These are phyloP conservation scores for Trametes meyenii DNA, from an alignment of 768 basidiomycete genomes.

Conservation along the genomic window DNA sequence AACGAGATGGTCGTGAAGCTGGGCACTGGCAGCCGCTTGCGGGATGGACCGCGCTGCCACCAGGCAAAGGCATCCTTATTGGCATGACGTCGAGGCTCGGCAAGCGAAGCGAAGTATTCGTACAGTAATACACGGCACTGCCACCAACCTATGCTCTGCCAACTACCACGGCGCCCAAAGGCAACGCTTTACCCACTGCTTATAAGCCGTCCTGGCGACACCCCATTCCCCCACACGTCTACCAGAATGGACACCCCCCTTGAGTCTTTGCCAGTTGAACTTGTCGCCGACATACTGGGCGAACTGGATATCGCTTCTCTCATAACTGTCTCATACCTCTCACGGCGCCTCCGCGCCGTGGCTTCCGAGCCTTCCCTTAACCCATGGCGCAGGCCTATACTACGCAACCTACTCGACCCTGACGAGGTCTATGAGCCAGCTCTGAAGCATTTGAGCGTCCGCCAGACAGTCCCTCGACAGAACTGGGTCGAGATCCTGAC, in stretches of 20 bases:
- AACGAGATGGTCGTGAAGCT: too few species aligned
- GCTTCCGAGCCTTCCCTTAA: conserved; percentile 68
- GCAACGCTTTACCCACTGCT: background rate
- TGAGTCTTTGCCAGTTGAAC: conserved; percentile 72
- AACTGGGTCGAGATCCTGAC: conserved; percentile 81
- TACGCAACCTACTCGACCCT: conserved; percentile 50
- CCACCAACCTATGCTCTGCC: conserved; percentile 13
- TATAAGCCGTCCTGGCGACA: background rate
- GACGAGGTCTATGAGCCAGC: conserved; percentile 47
- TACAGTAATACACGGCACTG: conserved; percentile 17
- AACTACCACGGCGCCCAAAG: conserved; percentile 6
- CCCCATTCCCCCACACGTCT: background rate
- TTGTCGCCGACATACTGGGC: conserved; percentile 70
- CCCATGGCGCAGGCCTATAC: conserved; percentile 75
- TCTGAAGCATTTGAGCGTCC: conserved; percentile 63
- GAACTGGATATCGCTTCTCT: conserved; percentile 69
- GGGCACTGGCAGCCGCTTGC: background rate
- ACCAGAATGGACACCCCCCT: conserved; percentile 21
- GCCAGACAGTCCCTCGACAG: conserved; percentile 65
- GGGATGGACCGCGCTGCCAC: background rate
- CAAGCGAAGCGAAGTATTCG: background rate
- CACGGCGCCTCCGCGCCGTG: conserved; percentile 57
- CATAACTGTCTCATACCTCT: conserved; percentile 60
- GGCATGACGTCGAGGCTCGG: background rate
- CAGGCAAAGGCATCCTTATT: background rate